These are phyloP conservation scores for Pseudopyricularia cyperi DNA, from an alignment of 2,329 filamentous ascomycete species.

Conservation along the genomic window DNA sequence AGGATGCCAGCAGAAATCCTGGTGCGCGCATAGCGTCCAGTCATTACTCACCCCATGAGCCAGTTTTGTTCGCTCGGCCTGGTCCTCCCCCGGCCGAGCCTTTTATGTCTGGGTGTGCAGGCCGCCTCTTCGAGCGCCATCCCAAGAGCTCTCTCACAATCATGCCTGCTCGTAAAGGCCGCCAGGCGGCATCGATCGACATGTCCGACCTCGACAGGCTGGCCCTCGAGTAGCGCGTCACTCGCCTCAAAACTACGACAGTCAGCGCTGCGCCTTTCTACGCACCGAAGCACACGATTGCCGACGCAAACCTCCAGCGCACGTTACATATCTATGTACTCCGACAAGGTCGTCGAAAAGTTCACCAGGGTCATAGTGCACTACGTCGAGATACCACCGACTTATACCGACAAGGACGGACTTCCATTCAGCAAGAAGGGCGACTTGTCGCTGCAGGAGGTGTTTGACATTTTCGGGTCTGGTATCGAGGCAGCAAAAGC, in stretches of 20 bases:
- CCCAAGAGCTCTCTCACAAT: background rate
- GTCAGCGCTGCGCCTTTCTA: background rate
- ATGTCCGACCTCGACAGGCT: background rate
- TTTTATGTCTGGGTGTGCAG: background rate
- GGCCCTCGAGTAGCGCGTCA: background rate
- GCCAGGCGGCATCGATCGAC: slow-evolving; percentile 20
- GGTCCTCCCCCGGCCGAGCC: background rate
- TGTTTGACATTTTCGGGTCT: slow-evolving; percentile 34
- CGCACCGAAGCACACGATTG: background rate
- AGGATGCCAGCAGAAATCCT: background rate
- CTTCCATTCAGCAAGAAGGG: slow-evolving; percentile 33
- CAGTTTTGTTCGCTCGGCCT: background rate
- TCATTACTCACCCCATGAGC: background rate
- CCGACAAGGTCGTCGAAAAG: background rate
- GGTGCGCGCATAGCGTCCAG: background rate
- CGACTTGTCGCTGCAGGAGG: slow-evolving; percentile 30
- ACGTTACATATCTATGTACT: background rate
- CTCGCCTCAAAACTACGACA: background rate
- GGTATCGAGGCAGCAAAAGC: slow-evolving; percentile 28
- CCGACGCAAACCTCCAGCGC: background rate
- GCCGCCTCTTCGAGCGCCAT: background rate
- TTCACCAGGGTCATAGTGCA: slow-evolving; percentile 24
- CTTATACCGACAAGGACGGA: slow-evolving; percentile 42
- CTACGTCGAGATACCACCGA: slow-evolving; percentile 43
- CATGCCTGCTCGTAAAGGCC: background rate